Evolutionary conservation across 139 green algal genomes (phyloP), one percentile per base, ranked within the genome.

Genomic region (Astrephomene gubernaculifera): DNA sequence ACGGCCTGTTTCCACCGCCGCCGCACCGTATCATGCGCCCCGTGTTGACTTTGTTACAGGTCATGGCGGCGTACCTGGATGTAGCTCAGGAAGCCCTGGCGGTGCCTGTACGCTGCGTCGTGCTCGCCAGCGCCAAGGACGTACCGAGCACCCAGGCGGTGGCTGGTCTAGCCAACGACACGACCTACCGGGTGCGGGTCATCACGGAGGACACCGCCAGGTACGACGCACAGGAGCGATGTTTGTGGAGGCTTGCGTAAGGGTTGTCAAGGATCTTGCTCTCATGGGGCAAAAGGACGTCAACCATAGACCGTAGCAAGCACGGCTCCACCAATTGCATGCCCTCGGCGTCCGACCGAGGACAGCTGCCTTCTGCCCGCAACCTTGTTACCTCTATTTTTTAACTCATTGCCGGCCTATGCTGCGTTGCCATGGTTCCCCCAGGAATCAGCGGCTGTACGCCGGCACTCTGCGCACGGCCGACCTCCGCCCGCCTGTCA

Each of bases 401-500:
- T n/a, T n/a, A n/a, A n/a, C n/a, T n/a, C n/a, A n/a, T n/a, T n/a
- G n/a, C n/a, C n/a, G n/a, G n/a, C n/a, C n/a, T n/a, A n/a, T n/a
- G n/a, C n/a, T n/a, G n/a, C n/a, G n/a, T n/a, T n/a, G n/a, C n/a
- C n/a, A n/a, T n/a, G n/a, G n/a, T n/a, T n/a, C n/a, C 38, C 60
- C 31, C 75, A 89, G 86, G 67, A 90, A 91, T 22, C 39, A 80
- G 29, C 64, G 68, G 0, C 44, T 79, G 5, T 90, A 85, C 72
- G 14, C 19, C 5, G 74, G 80, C 0, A 4, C 52, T 10, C 52
- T 91, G 19, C 82, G 74, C 35, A 92, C 87, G 0, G 73, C 87
- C 25, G 89, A 92, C 65, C 41, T 87, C 0, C 86, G 67, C 12
- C 89, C 89, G 19, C 89, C 89, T 27, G 60, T 49, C 3, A 76